Evolutionary conservation across 164 flowering plant species (phyloP).

Genomic region (Umbilicus rupestris): DNA sequence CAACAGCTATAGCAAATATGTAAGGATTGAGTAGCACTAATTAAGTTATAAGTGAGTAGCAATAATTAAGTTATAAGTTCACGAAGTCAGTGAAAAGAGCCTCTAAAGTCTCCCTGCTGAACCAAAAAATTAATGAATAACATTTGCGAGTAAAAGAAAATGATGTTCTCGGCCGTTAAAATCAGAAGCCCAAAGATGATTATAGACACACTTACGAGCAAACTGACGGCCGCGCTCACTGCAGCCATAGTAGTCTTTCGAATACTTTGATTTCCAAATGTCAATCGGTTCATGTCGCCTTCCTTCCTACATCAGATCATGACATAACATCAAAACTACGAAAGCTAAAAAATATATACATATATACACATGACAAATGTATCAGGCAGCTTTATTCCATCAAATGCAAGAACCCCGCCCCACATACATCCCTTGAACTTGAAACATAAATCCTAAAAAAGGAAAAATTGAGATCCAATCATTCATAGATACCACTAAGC

Average conservation of each 20-base stretch:
- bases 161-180: not conserved
- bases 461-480: not conserved
- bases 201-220: conserved; percentile 48
- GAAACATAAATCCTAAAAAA: not conserved
- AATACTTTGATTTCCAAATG: conserved; percentile 77
- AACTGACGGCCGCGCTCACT: conserved; percentile 55
- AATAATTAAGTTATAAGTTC: not conserved
- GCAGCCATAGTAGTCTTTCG: conserved; percentile 66
- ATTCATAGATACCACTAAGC: too few relatives aligned
- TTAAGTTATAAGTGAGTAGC: too few relatives aligned
- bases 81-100: not conserved
- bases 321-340: not conserved
- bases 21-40: not conserved
- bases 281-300: conserved; percentile 37
- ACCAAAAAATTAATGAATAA: not conserved
- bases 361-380: not conserved
- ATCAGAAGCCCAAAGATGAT: not conserved
- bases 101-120: not conserved
- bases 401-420: not conserved
- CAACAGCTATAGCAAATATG: conserved; percentile 41
- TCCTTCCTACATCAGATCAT: conserved; percentile 19
- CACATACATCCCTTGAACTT: not conserved
- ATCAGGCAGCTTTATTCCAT: not conserved
- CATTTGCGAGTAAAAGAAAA: not conserved
- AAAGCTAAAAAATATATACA: not conserved